phyloP scores from a whole-genome alignment of 176 grass and related monocot species.

The Saccharum spontaneum region DNA sequence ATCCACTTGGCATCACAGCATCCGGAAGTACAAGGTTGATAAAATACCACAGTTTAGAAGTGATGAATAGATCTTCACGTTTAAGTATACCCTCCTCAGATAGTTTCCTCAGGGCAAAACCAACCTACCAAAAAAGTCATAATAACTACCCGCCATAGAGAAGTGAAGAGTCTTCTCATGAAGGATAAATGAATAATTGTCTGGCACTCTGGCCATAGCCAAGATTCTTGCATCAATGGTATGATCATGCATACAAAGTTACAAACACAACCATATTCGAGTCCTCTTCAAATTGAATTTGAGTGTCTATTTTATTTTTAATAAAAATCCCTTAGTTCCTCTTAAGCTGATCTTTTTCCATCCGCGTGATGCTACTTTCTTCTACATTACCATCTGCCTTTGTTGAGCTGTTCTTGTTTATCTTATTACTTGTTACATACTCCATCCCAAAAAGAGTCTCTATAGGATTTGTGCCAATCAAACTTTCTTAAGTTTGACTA shows the following conservation, averaged over 20 bases:
- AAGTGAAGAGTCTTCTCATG: neutral
- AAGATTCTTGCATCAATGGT: neutral
- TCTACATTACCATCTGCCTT: too few species aligned
- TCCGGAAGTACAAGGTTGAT: neutral
- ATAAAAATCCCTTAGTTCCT: too few species aligned
- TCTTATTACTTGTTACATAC: too few species aligned
- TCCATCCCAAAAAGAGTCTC: too few species aligned
- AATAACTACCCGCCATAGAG: neutral
- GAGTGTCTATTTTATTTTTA: too few species aligned
- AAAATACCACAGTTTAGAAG: conserved; percentile 72
- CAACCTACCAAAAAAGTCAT: conserved; percentile 34
- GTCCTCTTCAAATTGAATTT: too few species aligned
- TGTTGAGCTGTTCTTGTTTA: neutral
- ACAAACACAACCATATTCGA: too few species aligned
- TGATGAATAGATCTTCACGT: conserved; percentile 72
- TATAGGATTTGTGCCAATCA: too few species aligned
- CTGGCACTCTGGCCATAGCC: neutral
- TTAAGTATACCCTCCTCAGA: conserved; percentile 51
- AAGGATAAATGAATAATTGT: neutral
- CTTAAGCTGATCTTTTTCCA: neutral
- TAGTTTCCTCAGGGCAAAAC: conserved; percentile 57
- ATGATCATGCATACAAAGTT: too few species aligned
- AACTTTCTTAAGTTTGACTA: too few species aligned
- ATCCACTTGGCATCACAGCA: neutral
- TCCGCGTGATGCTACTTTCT: neutral